These are phyloP conservation scores for Lentinula detonsa DNA, from an alignment of 768 basidiomycete genomes.

Conservation along the genomic window DNA sequence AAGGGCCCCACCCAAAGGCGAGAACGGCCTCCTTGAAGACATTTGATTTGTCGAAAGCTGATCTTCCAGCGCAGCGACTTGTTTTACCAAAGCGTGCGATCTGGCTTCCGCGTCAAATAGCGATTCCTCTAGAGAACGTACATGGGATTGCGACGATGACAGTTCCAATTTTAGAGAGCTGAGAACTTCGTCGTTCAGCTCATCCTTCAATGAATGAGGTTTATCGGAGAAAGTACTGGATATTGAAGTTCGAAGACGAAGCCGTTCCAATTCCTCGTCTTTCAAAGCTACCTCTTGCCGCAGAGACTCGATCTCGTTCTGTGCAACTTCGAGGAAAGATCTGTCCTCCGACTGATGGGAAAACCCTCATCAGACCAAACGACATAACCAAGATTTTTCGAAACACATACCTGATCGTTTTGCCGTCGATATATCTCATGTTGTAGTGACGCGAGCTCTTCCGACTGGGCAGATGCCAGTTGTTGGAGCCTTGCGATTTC, in stretches of 20 bases:
- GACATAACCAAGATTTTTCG: neutral
- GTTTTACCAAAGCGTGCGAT: constrained; percentile 63
- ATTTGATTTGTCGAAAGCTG: constrained; percentile 46
- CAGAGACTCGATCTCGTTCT: constrained; percentile 67
- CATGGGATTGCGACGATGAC: constrained; percentile 72
- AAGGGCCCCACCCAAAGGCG: neutral
- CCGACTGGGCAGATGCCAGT: constrained; percentile 38
- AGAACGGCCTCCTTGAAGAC: constrained; percentile 13
- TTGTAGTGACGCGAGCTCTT: constrained; percentile 47
- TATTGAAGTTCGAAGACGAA: constrained; percentile 41
- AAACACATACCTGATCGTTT: constrained; percentile 28
- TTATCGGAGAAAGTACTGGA: constrained; percentile 26
- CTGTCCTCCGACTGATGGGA: constrained; percentile 50
- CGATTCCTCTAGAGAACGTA: constrained; percentile 68
- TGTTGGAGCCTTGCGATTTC: constrained; percentile 51
- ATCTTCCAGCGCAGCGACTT: constrained; percentile 58
- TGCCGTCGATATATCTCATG: constrained; percentile 44
- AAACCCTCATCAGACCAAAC: neutral
- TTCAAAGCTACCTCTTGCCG: constrained; percentile 54
- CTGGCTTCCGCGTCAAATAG: constrained; percentile 70
- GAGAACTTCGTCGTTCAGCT: constrained; percentile 73
- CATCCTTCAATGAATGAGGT: constrained; percentile 60
- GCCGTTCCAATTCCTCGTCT: constrained; percentile 61
- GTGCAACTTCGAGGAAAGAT: constrained; percentile 56
- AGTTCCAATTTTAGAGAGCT: constrained; percentile 68